Percentiles rank a stretch among this genome's conserved stretches.
Conservation (phyloP, 108 stramenopile species). For the Pinguiococcus pyrenoidosus region DNA sequence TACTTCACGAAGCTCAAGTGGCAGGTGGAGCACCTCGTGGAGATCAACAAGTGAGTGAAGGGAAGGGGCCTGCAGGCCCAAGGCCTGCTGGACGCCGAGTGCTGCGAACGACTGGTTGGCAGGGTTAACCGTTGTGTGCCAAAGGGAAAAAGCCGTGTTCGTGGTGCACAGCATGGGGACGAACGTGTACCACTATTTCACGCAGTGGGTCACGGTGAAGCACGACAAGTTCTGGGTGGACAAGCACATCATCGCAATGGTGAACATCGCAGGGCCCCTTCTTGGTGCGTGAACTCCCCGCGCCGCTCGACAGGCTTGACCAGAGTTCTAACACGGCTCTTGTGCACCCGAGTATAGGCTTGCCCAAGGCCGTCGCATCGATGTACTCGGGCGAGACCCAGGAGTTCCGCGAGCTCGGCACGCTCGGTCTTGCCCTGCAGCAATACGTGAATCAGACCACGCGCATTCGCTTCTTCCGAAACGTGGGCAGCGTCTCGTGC, state of each 20-base stretch:
- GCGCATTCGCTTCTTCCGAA: neutral
- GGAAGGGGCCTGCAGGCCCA: no score
- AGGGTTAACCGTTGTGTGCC: no score
- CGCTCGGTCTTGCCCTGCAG: neutral
- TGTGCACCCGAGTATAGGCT: no score
- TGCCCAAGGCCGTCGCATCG: constrained; percentile 53
- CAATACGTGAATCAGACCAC: neutral
- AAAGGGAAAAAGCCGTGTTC: constrained; percentile 53
- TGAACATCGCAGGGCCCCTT: constrained; percentile 75
- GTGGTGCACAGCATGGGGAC: constrained; percentile 64
- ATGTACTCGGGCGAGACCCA: constrained; percentile 56
- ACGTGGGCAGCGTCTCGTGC: neutral
- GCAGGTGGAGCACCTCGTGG: constrained; percentile 53
- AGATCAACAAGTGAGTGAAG: constrained; percentile 27
- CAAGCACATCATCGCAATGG: constrained; percentile 52
- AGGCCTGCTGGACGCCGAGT: no score
- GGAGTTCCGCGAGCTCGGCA: neutral
- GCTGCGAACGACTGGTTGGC: no score
- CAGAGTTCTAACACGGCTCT: no score
- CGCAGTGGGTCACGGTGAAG: constrained; percentile 66
- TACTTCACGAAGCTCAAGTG: constrained; percentile 56
- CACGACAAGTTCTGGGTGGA: constrained; percentile 65
- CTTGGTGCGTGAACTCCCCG: no score
- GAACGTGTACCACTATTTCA: constrained; percentile 49
- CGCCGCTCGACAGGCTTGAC: no score